Percentiles rank a stretch among this genome's conserved stretches.
phyloP scores from a whole-genome alignment of 176 grass and related monocot genomes.

The Luzula sylvatica region DNA sequence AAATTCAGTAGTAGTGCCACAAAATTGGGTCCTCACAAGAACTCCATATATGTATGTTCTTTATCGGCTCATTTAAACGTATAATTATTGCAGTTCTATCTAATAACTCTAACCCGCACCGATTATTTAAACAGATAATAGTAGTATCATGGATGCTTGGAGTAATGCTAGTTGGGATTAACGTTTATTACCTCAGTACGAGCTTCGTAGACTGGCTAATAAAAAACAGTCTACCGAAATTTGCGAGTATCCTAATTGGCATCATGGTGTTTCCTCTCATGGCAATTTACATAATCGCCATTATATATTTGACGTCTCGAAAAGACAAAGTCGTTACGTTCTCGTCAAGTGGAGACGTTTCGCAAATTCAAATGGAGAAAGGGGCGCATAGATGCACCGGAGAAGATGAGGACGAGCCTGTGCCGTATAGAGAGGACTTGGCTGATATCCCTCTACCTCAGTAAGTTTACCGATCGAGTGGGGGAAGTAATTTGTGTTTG shows the following conservation, averaged over 20 bases:
- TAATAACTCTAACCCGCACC: neutral
- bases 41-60: conserved; percentile 61
- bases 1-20: conserved; percentile 76
- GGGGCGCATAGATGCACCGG: conserved; percentile 1
- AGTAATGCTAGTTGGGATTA: conserved; percentile 47
- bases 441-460: conserved; percentile 51
- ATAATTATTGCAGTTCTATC: too few relatives aligned
- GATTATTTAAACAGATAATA: conserved; percentile 48
- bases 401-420: neutral
- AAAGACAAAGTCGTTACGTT: conserved; percentile 55
- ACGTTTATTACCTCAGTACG: conserved; percentile 78
- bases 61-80: neutral
- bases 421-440: conserved; percentile 59
- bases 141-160: conserved; percentile 55
- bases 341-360: conserved; percentile 6
- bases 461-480: too few relatives aligned
- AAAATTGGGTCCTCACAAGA: conserved; percentile 86
- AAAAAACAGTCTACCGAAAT: conserved; percentile 43
- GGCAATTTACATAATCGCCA: conserved; percentile 33
- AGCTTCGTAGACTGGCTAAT: conserved; percentile 48
- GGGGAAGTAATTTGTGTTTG: too few relatives aligned
- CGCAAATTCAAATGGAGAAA: conserved; percentile 33
- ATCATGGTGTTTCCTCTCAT: conserved; percentile 49
- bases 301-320: conserved; percentile 53
- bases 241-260: conserved; percentile 31